phyloP scores from a whole-genome alignment of 2,329 filamentous ascomycete genomes.

The Ascochyta viciae-villosae region DNA sequence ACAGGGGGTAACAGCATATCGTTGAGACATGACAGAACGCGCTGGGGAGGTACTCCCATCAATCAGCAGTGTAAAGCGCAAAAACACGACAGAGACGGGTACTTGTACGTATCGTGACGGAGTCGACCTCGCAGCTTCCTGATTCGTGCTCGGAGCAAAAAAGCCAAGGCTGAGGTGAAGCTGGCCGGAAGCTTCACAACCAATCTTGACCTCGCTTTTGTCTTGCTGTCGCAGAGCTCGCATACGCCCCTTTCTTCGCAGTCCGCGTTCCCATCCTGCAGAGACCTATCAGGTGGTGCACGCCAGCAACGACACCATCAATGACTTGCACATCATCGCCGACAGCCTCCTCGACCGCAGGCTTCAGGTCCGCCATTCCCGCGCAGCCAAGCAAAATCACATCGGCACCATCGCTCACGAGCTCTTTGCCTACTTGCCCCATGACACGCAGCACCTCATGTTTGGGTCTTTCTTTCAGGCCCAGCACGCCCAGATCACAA shows the following conservation, averaged over 20 bases:
- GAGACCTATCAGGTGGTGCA: constrained; percentile 55
- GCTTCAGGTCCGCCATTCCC: constrained; percentile 58
- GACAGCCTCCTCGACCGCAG: constrained; percentile 57
- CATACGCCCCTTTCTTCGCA: constrained; percentile 55
- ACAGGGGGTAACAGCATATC: too few relatives aligned
- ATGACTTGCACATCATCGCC: constrained; percentile 57
- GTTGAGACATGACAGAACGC: too few relatives aligned
- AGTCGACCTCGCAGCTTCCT: not conserved
- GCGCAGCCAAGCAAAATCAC: constrained; percentile 57
- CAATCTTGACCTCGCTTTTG: constrained; percentile 49
- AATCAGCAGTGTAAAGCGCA: too few relatives aligned
- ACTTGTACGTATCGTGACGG: not conserved
- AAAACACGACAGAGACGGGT: not conserved
- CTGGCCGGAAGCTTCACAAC: constrained; percentile 4
- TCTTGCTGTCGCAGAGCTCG: constrained; percentile 40
- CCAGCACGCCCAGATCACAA: constrained; percentile 54
- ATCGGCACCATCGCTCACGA: constrained; percentile 54
- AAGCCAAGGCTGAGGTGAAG: not conserved
- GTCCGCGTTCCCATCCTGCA: constrained; percentile 56
- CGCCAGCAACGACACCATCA: constrained; percentile 59
- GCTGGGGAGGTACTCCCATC: too few relatives aligned
- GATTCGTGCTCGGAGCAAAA: not conserved
- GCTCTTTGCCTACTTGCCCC: constrained; percentile 46
- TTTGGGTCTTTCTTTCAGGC: constrained; percentile 51
- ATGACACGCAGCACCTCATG: constrained; percentile 52